Conservation (phyloP, 176 grass and related monocot genomes). For the Zizania latifolia region DNA sequence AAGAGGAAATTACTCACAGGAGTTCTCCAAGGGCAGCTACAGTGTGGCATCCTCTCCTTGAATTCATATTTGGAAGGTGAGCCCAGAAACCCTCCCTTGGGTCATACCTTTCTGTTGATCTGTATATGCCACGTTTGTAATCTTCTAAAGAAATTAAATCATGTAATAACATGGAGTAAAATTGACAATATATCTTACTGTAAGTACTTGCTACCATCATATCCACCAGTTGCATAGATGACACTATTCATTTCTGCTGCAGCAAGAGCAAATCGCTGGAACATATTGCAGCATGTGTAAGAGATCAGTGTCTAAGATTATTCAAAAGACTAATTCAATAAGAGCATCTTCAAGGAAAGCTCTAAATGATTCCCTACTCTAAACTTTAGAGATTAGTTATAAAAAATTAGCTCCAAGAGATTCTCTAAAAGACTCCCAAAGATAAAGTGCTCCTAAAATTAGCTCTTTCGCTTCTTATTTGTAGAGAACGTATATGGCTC, state of each 20-base stretch:
- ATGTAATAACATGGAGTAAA: slow-evolving; percentile 3
- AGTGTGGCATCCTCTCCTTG: slow-evolving; percentile 65
- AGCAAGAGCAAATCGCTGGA: slow-evolving; percentile 82
- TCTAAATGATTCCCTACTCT: no score
- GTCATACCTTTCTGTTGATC: slow-evolving; percentile 89
- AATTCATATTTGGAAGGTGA: slow-evolving; percentile 62
- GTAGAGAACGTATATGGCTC: no score
- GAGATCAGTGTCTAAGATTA: slow-evolving; percentile 25
- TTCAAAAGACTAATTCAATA: neutral
- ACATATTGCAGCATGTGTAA: slow-evolving; percentile 18
- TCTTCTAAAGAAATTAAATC: slow-evolving; percentile 4
- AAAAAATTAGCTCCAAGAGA: no score
- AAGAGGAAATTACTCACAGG: slow-evolving; percentile 49
- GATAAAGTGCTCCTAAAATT: no score
- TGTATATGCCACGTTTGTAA: slow-evolving; percentile 17
- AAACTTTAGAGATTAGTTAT: no score
- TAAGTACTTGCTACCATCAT: slow-evolving; percentile 66
- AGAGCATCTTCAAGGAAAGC: no score
- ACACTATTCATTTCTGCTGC: slow-evolving; percentile 50
- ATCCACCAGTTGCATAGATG: slow-evolving; percentile 70
- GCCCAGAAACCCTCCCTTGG: slow-evolving; percentile 92
- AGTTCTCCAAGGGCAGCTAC: slow-evolving; percentile 41
- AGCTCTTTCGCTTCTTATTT: no score
- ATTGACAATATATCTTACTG: slow-evolving; percentile 41
- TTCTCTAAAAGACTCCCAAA: no score